These are phyloP conservation scores for Asterionellopsis glacialis DNA, from an alignment of 108 stramenopile genomes.

Conservation along the genomic window DNA sequence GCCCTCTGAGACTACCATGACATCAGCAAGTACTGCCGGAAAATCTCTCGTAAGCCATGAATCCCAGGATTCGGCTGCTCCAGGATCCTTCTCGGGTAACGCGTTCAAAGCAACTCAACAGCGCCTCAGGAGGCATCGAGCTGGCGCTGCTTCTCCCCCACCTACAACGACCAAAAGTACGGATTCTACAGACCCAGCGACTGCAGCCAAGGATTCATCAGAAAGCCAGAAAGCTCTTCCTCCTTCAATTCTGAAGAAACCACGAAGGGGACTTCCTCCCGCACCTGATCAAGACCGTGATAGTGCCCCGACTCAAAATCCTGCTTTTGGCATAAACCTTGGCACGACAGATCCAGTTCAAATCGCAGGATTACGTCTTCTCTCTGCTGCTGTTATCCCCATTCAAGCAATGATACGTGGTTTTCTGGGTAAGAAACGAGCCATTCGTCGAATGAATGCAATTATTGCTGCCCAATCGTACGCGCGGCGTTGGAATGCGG, in stretches of 20 bases:
- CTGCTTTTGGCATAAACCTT: background rate
- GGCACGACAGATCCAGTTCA: constrained; percentile 74
- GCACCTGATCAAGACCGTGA: background rate
- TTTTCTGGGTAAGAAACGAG: constrained; percentile 55
- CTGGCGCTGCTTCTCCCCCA: background rate
- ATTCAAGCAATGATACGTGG: constrained; percentile 75
- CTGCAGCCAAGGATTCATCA: background rate
- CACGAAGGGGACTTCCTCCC: background rate
- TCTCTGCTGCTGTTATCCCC: constrained; percentile 77
- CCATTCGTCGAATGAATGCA: constrained; percentile 66
- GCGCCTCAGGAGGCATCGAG: background rate
- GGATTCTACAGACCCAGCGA: background rate
- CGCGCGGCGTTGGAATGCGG: constrained; percentile 55
- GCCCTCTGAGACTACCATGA: too few relatives aligned
- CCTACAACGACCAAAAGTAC: background rate
- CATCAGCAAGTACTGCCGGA: too few relatives aligned
- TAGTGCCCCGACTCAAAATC: background rate
- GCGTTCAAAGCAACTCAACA: too few relatives aligned
- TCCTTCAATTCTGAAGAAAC: background rate
- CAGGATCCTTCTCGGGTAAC: too few relatives aligned
- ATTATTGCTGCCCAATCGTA: constrained; percentile 67
- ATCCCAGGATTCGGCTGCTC: too few relatives aligned
- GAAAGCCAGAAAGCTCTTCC: background rate
- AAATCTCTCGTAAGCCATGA: too few relatives aligned
- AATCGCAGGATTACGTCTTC: constrained; percentile 60